phyloP scores from a whole-genome alignment of 2,329 filamentous ascomycete genomes.

The Corniculantispora saksenae region DNA sequence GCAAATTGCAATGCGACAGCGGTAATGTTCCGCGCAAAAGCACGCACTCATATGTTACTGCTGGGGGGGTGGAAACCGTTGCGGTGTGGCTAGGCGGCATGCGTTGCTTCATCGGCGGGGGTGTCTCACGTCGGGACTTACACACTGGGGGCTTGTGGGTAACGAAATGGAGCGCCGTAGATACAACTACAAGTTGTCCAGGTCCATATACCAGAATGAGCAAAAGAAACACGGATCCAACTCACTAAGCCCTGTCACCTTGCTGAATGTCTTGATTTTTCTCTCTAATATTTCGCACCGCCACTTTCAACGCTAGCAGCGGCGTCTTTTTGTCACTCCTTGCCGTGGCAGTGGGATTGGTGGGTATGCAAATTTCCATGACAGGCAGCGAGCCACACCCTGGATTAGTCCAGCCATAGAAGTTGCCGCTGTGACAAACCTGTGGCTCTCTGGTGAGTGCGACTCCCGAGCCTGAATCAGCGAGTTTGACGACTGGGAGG shows the following conservation, averaged over 20 bases:
- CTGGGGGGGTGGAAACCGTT: not conserved
- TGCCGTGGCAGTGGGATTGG: not conserved
- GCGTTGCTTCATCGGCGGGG: not conserved
- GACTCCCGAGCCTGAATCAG: not conserved
- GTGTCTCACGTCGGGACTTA: constrained; percentile 16
- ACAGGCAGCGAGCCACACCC: not conserved
- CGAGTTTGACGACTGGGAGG: not conserved
- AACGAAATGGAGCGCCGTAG: no score
- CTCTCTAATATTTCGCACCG: no score
- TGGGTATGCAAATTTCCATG: not conserved
- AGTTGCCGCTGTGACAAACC: not conserved
- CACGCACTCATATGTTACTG: no score
- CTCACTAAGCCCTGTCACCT: no score
- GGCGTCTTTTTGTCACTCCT: no score
- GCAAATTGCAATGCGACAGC: not conserved
- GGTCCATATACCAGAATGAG: no score
- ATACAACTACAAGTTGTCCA: no score
- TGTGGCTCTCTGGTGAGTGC: not conserved
- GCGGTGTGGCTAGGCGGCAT: not conserved
- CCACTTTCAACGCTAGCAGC: no score
- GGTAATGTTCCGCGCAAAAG: not conserved
- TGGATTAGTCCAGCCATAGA: not conserved
- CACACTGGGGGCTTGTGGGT: not conserved
- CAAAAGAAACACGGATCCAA: no score
- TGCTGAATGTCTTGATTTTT: no score